Evolutionary conservation across 1,139 yeast species (phyloP), one percentile per base, ranked within the genome.

Genomic region (Debaryomycetaceae sp.): DNA sequence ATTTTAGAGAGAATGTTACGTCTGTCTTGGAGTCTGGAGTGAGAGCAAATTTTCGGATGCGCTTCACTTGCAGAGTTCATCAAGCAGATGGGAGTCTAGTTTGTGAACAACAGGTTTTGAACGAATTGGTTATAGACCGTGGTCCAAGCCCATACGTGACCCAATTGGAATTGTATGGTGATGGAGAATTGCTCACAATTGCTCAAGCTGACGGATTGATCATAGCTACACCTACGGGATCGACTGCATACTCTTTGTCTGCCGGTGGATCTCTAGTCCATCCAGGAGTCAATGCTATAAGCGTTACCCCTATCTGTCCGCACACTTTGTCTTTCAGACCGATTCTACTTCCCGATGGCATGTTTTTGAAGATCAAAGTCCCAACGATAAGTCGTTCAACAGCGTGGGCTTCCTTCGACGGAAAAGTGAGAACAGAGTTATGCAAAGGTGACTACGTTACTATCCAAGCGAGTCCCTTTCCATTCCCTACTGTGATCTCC

Each of bases 351-450:
- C 97, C 97, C 0, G 96, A 88, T 58, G 85, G 93, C 6, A 87
- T 88, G 90, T 75, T 78, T 36, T 67, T 89, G 49, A 85, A 80
- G 54, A 86, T 89, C 2, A 83, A 81, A 55, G 89, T 87, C 1
- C 95, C 96, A 0, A 56, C 65, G 37, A 68, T 79, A 38, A 81
- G 88, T 45, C 66, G 96, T 43, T 76, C 86, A 24, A 84, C 93
- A 0, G 96, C 96, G 0, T 88, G 95, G 95, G 91, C 93, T 0
- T 82, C 95, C 4, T 88, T 89, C 58, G 97, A 89, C 62, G 97
- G 97, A 6, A 81, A 90, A 49, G 81, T 80, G 13, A 69, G 95
- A 35, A 81, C 85, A 1, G 93, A 87, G 57, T 63, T 88, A 42
- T 62, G 67, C 34, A 81, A 80, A 47, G 95, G 96, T 4, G 87